These are phyloP conservation scores for Melaleuca alternifolia DNA, from an alignment of 345 rosid species.

Conservation along the genomic window DNA sequence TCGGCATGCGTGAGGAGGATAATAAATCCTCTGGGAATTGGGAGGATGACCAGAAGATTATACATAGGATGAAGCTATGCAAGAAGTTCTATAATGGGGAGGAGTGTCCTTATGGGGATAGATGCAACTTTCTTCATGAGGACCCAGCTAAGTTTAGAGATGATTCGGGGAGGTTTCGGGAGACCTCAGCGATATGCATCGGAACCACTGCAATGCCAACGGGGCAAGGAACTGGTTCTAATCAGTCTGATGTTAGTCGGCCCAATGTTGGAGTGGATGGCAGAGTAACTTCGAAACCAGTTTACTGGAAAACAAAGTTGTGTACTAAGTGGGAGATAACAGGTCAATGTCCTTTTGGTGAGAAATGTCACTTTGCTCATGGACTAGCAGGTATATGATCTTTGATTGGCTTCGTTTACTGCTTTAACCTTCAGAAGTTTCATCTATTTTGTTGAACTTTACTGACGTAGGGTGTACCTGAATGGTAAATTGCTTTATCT, in stretches of 20 bases:
- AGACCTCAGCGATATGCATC: conserved; percentile 68
- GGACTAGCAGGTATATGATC: conserved; percentile 67
- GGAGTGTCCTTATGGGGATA: conserved; percentile 92
- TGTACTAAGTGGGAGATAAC: conserved; percentile 70
- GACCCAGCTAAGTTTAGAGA: conserved; percentile 74
- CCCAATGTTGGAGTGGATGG: conserved; percentile 18
- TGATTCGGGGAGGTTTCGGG: conserved; percentile 57
- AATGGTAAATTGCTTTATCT: background rate
- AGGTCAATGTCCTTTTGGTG: conserved; percentile 84
- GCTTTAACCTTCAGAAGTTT: background rate
- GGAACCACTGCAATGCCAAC: conserved; percentile 27
- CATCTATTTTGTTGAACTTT: background rate
- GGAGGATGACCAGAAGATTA: conserved; percentile 91
- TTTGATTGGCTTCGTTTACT: background rate
- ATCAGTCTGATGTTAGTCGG: conserved; percentile 37
- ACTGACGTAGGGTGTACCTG: background rate
- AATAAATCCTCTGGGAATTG: conserved; percentile 31
- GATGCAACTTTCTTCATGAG: conserved; percentile 92
- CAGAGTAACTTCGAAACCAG: conserved; percentile 37
- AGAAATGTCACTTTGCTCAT: conserved; percentile 93
- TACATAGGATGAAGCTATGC: conserved; percentile 91
- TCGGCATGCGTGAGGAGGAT: conserved; percentile 50
- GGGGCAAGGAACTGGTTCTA: conserved; percentile 22
- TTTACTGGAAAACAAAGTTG: conserved; percentile 84
- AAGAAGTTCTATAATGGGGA: conserved; percentile 88